phyloP scores from a whole-genome alignment of 2,329 filamentous ascomycete genomes.

The Fusarium agapanthi region DNA sequence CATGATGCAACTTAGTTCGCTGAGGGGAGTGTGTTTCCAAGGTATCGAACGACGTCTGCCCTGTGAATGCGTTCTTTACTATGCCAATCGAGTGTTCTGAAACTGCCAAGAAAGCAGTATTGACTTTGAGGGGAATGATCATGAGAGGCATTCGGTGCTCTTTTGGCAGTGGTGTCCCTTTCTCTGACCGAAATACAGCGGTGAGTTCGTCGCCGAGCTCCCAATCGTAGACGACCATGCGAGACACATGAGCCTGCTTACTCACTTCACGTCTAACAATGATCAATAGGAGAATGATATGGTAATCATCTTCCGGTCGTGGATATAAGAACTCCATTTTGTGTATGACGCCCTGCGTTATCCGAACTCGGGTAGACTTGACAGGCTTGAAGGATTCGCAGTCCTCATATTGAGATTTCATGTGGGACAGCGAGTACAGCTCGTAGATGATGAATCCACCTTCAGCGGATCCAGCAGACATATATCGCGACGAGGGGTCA shows the following conservation, averaged over 20 bases:
- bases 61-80: slow-evolving; percentile 63
- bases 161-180: slow-evolving; percentile 59
- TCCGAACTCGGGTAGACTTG: slow-evolving; percentile 52
- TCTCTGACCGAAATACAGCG: slow-evolving; percentile 54
- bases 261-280: slow-evolving; percentile 54
- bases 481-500: slow-evolving; percentile 76
- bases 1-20: slow-evolving; percentile 58
- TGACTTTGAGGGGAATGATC: slow-evolving; percentile 75
- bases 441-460: slow-evolving; percentile 77
- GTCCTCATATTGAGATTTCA: slow-evolving; percentile 59
- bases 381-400: slow-evolving; percentile 66
- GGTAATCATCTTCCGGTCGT: slow-evolving; percentile 68
- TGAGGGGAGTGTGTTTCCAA: slow-evolving; percentile 53
- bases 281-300: slow-evolving; percentile 80
- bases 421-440: slow-evolving; percentile 64
- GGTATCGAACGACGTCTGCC: slow-evolving; percentile 57
- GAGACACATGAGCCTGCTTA: slow-evolving; percentile 46
- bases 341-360: slow-evolving; percentile 77
- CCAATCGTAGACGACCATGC: slow-evolving; percentile 70
- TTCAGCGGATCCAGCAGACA: slow-evolving; percentile 76
- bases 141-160: slow-evolving; percentile 70
- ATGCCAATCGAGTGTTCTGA: slow-evolving; percentile 67
- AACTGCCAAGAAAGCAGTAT: slow-evolving; percentile 75
- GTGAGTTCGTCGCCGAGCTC: slow-evolving; percentile 59
- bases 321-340: slow-evolving; percentile 89